Evolutionary conservation across 129 eudicot genomes (phyloP), one percentile per base, ranked within the genome.

Genomic region (Arctium minus): DNA sequence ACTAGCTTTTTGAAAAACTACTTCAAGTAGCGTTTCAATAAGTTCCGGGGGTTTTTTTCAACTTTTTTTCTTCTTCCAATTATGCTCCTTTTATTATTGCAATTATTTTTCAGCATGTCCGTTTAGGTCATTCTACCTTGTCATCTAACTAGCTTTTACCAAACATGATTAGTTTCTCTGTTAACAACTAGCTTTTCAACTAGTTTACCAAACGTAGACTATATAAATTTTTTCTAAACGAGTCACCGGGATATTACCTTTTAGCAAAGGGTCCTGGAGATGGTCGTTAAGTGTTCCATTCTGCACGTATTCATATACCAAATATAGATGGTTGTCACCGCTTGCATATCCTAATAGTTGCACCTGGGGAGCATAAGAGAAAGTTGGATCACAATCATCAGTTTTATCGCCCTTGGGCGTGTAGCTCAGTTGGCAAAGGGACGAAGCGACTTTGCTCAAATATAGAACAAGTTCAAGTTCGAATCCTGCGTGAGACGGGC

Each of bases 271-370:
- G 56, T 79, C 84, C n/a, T 83, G 84, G 79, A 86, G 86, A 82
- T 86, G 89, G 18, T 86, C 89, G 31, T 77, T 50, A 68, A 86
- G 84, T 67, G 89, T 72, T 79, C 86, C 89, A 74, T 86, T 86
- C 12, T 44, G 86, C 17, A 86, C 81, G 62, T 82, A 86, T 53
- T 82, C 86, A 13, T 82, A 86, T 38, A 86, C 86, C 86, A 82
- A 82, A 82, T 86, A 86, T 39, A 86, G 86, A 74, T 86, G 89
- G 82, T 75, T 68, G 84, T 86, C 86, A 73, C 86, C 89, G 64
- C 89, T 86, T 78, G 89, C 86, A 50, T 86, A 86, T 68, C 89
- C 89, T 38, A 86, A 27, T 10, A 86, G 84, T 79, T 86, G 84
- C 78, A 86, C 89, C 89, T 86, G 72, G 3, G 78, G 15, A 32